A percentile compares a stretch with the other conserved stretches of the same genome.
phyloP scores from a whole-genome alignment of 2,329 filamentous ascomycete species.

The Triangularia setosa region DNA sequence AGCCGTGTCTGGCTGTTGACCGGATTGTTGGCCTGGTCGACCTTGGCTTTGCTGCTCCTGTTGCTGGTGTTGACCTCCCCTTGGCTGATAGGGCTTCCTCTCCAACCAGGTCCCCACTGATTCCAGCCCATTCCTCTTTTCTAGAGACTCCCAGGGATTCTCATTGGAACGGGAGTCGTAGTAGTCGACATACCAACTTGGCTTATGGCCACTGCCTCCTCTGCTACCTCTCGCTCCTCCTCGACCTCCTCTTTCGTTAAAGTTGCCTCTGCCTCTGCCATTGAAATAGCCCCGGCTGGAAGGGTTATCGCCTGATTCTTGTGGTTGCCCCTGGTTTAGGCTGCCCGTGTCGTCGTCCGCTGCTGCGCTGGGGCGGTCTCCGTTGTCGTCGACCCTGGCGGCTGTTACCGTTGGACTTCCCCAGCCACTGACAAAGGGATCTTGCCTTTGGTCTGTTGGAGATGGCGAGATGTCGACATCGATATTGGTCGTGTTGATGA shows the following conservation, averaged over 20 bases:
- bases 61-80: neutral
- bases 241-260: slow-evolving; percentile 11
- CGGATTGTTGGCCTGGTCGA: neutral
- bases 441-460: neutral
- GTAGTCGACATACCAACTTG: slow-evolving; percentile 62
- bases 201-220: slow-evolving; percentile 34
- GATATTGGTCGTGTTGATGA: neutral
- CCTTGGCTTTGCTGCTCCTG: neutral
- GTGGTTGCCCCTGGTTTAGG: neutral
- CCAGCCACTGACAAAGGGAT: neutral
- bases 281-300: neutral
- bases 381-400: neutral
- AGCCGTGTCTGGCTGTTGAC: neutral
- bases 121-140: slow-evolving; percentile 43
- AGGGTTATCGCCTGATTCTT: neutral
- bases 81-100: neutral
- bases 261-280: neutral
- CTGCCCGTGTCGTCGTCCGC: neutral
- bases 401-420: neutral
- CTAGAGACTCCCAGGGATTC: slow-evolving; percentile 66
- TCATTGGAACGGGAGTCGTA: slow-evolving; percentile 66
- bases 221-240: slow-evolving; percentile 19
- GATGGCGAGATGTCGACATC: neutral
- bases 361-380: neutral
- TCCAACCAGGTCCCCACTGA: slow-evolving; percentile 45